phyloP scores from a whole-genome alignment of 805 yeast species.

The Kodamaea nitidulidarum region DNA sequence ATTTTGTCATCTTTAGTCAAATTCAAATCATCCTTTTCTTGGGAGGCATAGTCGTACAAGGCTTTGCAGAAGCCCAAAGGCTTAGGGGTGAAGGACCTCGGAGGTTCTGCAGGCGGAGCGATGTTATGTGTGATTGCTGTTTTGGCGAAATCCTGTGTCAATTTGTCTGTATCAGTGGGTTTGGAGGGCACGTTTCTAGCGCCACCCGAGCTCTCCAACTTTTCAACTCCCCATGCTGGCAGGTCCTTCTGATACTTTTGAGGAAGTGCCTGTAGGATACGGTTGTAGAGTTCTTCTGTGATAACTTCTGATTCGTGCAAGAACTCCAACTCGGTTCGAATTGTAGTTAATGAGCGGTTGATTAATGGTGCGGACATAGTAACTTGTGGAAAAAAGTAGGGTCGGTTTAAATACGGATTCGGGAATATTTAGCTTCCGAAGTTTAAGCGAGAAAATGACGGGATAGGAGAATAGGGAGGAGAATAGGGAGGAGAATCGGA shows the following conservation, averaged over 20 bases:
- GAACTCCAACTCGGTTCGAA: conserved; percentile 78
- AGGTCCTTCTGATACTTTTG: conserved; percentile 49
- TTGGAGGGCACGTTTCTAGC: conserved; percentile 9
- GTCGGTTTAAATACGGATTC: too few relatives aligned
- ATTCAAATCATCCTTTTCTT: conserved; percentile 69
- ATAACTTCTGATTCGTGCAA: conserved; percentile 72
- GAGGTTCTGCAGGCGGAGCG: conserved; percentile 18
- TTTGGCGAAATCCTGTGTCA: conserved; percentile 12
- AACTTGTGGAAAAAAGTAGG: background rate
- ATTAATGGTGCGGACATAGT: conserved; percentile 54
- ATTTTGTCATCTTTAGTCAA: conserved; percentile 66
- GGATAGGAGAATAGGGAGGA: too few relatives aligned
- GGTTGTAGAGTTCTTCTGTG: conserved; percentile 49
- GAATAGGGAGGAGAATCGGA: background rate
- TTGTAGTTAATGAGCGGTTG: conserved; percentile 73
- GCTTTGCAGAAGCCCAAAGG: conserved; percentile 52
- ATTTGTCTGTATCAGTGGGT: conserved; percentile 6
- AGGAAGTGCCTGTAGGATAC: conserved; percentile 53
- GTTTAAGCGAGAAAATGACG: too few relatives aligned
- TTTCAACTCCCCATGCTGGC: conserved; percentile 44
- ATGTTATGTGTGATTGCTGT: conserved; percentile 14
- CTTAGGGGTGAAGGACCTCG: conserved; percentile 14
- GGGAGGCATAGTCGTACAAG: conserved; percentile 68
- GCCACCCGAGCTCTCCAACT: conserved; percentile 12
- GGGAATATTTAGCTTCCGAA: too few relatives aligned